Evolutionary conservation across 495 filamentous ascomycete genomes (phyloP).

Genomic region (Penicillium verhagenii): DNA sequence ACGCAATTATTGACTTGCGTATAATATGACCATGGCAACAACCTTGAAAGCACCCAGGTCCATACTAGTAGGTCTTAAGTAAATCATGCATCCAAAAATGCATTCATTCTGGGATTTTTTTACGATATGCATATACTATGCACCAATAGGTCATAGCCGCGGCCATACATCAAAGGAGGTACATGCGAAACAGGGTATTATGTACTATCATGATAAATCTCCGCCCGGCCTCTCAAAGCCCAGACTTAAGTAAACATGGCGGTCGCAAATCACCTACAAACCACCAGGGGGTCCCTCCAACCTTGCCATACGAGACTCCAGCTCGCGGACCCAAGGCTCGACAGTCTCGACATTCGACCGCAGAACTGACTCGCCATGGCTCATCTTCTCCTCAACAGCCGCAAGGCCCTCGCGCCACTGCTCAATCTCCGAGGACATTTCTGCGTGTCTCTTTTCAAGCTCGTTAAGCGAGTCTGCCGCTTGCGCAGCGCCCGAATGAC

Average conservation of each 20-base stretch:
- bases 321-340: slow-evolving; percentile 82
- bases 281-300: slow-evolving; percentile 33
- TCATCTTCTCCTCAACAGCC: slow-evolving; percentile 73
- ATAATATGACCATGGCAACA: too few relatives aligned
- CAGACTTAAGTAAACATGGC: slow-evolving; percentile 1
- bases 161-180: slow-evolving; percentile 11
- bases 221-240: background rate
- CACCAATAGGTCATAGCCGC: slow-evolving; percentile 5
- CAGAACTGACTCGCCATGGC: slow-evolving; percentile 65
- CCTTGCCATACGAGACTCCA: slow-evolving; percentile 72
- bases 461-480: slow-evolving; percentile 75
- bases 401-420: slow-evolving; percentile 82
- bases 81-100: background rate
- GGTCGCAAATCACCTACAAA: background rate
- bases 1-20: background rate
- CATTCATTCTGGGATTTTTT: background rate
- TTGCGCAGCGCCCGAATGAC: slow-evolving; percentile 85
- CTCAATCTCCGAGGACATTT: slow-evolving; percentile 79
- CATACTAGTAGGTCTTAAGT: background rate
- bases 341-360: slow-evolving; percentile 75
- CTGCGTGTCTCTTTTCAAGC: slow-evolving; percentile 75
- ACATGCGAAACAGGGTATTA: slow-evolving; percentile 26
- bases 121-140: background rate
- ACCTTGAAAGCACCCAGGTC: too few relatives aligned
- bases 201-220: slow-evolving; percentile 18